Base-by-base conservation (phyloP, 768 basidiomycete species). In the Chiua virens region DNA sequence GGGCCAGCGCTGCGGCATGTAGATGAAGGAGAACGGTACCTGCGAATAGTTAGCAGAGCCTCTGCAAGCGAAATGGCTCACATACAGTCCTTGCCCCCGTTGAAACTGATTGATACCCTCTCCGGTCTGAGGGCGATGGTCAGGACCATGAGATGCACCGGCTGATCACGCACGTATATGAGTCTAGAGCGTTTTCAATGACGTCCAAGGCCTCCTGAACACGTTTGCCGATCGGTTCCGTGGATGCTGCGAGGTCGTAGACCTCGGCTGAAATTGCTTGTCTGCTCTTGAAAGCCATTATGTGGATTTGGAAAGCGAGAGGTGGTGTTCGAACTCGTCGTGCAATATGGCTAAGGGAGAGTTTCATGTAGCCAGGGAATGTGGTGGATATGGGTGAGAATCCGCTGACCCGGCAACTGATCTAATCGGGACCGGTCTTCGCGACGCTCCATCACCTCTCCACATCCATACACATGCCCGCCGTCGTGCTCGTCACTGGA, bases 31-130 rank as follows among this genome's bases (percentile, higher is more conserved):
- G 79, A n/a, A 97, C 93, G 5, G 95, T 98, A 65, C 94, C 94
- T 98, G 62, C 42, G 47, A 41, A 51, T 48, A 8, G 36, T 59
- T 11, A 57, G 46, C 36, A 28, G 21, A 23, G 35, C 32, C 14
- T 10, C n/a, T 11, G 30, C 4, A 23, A 28, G 41, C 42, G 27
- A 27, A 9, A 27, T 8, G 21, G n/a, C 14, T 23, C 14, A 75
- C 85, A 60, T 62, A 96, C 97, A 99, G 65, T 99, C 97, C 69
- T 99, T 99, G 46, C 97, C 97, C 10, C 97, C 97, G 59, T 98
- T 99, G 74, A 98, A 99, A 70, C 94, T 97, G 53, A 99, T 77
- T 3, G 94, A 87, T 5, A 94, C 73, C 49, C 78, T 74, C 32
- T 86, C 81, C 62, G 80, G 77, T 44, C 92, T 90, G 67, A 50